phyloP scores from a whole-genome alignment of 768 basidiomycete species.

The Mycena galericulata region DNA sequence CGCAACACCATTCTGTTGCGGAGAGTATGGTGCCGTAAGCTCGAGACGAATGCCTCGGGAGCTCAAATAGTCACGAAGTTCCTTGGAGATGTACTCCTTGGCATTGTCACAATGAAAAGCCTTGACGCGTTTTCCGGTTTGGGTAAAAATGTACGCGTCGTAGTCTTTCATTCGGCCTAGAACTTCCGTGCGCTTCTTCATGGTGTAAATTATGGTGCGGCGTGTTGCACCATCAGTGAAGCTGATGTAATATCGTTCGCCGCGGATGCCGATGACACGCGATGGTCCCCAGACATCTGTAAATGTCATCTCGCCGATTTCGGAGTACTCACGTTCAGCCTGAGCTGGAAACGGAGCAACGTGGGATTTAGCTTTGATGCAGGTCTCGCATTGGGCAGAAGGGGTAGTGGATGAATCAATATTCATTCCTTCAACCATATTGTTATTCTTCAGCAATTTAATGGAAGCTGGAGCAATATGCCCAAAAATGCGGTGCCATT shows the following conservation, averaged over 20 bases:
- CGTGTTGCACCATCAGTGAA: slow-evolving; percentile 29
- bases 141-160: slow-evolving; percentile 17
- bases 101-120: slow-evolving; percentile 13
- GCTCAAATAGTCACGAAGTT: slow-evolving; percentile 25
- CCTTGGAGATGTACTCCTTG: slow-evolving; percentile 10
- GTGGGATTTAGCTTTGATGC: slow-evolving; percentile 40
- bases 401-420: slow-evolving; percentile 25
- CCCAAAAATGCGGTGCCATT: too few relatives aligned
- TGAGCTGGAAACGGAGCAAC: slow-evolving; percentile 32
- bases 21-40: slow-evolving; percentile 28
- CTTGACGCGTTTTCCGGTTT: not conserved
- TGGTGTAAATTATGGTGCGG: slow-evolving; percentile 6
- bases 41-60: slow-evolving; percentile 36
- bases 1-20: slow-evolving; percentile 45
- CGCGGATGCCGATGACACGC: slow-evolving; percentile 7
- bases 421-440: slow-evolving; percentile 37
- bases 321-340: slow-evolving; percentile 22
- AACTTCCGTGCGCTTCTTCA: slow-evolving; percentile 6
- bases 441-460: slow-evolving; percentile 29
- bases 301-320: slow-evolving; percentile 35
- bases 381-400: slow-evolving; percentile 36
- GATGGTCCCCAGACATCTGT: slow-evolving; percentile 39
- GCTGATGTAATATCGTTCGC: slow-evolving; percentile 27
- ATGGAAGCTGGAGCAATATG: slow-evolving; percentile 23
- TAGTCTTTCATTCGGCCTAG: slow-evolving; percentile 2